Evolutionary conservation across 805 yeast species (phyloP), one percentile per base, ranked within the genome.

Genomic region (Clavispora santaluciae): DNA sequence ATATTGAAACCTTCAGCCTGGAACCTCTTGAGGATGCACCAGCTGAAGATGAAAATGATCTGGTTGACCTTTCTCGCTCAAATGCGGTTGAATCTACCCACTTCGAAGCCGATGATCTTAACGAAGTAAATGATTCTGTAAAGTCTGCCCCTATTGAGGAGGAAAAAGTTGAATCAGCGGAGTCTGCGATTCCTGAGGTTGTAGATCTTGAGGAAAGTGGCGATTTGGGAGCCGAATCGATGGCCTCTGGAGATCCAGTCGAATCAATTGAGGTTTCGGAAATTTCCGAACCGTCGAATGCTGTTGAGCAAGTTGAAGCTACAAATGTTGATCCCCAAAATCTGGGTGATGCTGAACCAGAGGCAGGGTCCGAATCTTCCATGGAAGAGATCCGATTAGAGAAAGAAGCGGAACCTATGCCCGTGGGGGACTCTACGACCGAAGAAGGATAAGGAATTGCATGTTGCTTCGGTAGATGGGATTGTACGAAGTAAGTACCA

Each of bases 371-470:
- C n/a, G n/a, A n/a, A n/a, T n/a, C n/a, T n/a, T n/a, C n/a, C 6
- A 6, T 6, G 10, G 31, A 11, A 6, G 37, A 33, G 12, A 33
- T 21, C 17, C 24, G 37, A 16, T 51, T 41, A 21, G 49, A 41
- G n/a, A 31, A 29, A 20, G 46, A 33, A 8, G 44, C 45, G 20
- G 50, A 48, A 30, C 54, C 38, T 16, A 47, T 44, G 29, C 35
- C 25, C 13, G 50, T 40, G 11, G 54, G 44, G 26, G 54, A 41
- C n/a, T n/a, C 40, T 33, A 51, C 29, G 29, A 13, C n/a, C 16
- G 31, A 6, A 28, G 20, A 28, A 12, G 12, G 16, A 6, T 28
- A 16, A 28, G 31, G 31, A 5, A 28, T 28, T 28, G 31, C 20
- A 28, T 28, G 31, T 9, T 18, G 20, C 31, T 28, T 2, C 20